Evolutionary conservation across 2,329 filamentous ascomycete genomes (phyloP).

Genomic region (Thelonectria rubi): DNA sequence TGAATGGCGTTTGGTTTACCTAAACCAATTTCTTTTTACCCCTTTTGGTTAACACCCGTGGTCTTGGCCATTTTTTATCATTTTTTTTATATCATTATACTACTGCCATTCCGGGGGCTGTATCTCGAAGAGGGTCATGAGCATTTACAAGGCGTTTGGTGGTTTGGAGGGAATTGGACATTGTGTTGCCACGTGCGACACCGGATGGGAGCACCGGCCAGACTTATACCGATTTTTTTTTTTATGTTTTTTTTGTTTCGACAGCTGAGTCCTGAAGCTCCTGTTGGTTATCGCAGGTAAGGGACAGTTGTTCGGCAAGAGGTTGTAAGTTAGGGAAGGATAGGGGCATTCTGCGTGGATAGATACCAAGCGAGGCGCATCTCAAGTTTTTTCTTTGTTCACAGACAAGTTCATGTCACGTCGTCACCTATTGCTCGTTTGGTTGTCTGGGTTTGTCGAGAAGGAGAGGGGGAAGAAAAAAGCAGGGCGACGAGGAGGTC

Average conservation of each 20-base stretch:
- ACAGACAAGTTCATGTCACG: background rate
- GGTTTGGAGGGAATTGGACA: conserved; percentile 35
- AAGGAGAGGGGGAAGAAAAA: background rate
- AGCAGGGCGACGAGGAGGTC: conserved; percentile 18
- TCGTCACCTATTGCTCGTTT: conserved; percentile 18
- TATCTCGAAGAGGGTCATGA: conserved; percentile 41
- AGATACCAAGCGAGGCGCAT: no score
- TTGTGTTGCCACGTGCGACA: conserved; percentile 30
- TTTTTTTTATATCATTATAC: conserved; percentile 25
- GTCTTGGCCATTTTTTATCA: conserved; percentile 25
- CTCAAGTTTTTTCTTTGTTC: conserved; percentile 8
- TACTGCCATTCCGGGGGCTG: conserved; percentile 28
- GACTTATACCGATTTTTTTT: conserved; percentile 41
- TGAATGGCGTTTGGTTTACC: conserved; percentile 31
- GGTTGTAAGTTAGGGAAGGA: no score
- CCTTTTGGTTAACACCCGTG: conserved; percentile 5
- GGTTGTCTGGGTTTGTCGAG: conserved; percentile 1
- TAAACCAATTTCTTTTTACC: conserved; percentile 13
- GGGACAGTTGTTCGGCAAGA: no score
- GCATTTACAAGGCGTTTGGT: conserved; percentile 46
- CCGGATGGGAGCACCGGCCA: conserved; percentile 33
- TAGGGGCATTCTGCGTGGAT: no score
- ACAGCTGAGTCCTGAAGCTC: background rate
- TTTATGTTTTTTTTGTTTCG: conserved; percentile 21
- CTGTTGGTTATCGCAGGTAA: no score